Percentiles rank a stretch among this genome's conserved stretches.
phyloP scores from a whole-genome alignment of 2,329 filamentous ascomycete genomes.

The Stagonosporopsis cucurbitacearum region DNA sequence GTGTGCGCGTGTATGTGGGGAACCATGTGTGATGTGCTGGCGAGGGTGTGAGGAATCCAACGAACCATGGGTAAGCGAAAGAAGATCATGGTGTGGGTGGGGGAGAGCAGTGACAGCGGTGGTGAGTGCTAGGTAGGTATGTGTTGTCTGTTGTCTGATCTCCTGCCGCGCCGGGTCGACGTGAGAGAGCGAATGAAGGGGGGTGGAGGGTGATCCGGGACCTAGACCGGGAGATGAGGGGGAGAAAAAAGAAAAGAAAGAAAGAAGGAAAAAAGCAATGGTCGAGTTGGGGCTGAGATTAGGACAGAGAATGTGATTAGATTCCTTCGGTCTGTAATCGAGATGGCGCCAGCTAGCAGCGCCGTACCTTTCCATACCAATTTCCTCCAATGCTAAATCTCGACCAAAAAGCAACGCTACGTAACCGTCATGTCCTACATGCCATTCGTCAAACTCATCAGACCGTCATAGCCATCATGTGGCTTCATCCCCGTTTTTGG shows the following conservation, averaged over 20 bases:
- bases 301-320: not conserved
- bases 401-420: constrained; percentile 11
- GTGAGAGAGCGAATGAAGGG: not conserved
- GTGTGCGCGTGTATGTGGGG: no score
- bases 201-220: no score
- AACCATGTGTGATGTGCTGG: no score
- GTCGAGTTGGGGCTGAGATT: not conserved
- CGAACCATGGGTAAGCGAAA: no score
- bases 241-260: not conserved
- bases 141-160: not conserved
- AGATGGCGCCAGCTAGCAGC: constrained; percentile 10
- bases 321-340: constrained; percentile 17
- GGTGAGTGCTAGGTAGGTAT: not conserved
- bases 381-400: not conserved
- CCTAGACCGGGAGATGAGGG: no score
- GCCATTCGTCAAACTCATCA: constrained; percentile 17
- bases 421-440: constrained; percentile 15
- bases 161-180: not conserved
- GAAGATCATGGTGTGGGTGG: no score
- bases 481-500: constrained; percentile 9
- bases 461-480: constrained; percentile 7
- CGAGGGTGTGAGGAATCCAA: no score
- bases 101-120: no score
- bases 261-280: constrained; percentile 3
- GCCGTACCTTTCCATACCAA: constrained; percentile 14